A percentile compares a stretch with the other conserved stretches of the same genome.
These are phyloP conservation scores for Ilex paraguariensis DNA, from an alignment of 305 asterid species.

Conservation along the genomic window DNA sequence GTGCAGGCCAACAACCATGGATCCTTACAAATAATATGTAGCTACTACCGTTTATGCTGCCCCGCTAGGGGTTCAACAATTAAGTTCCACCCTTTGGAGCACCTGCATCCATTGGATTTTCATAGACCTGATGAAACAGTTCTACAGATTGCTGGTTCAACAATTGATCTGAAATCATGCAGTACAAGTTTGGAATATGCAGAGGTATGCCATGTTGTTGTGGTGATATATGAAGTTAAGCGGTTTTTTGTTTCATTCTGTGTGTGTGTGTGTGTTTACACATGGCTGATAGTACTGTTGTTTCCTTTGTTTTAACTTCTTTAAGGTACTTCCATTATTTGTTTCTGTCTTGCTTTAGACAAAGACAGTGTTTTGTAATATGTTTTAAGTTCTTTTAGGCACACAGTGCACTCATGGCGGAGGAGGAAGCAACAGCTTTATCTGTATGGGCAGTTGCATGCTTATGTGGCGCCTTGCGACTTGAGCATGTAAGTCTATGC, in stretches of 20 bases:
- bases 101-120: conserved; percentile 86
- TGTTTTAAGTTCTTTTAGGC: conserved; percentile 38
- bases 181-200: conserved; percentile 85
- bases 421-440: conserved; percentile 96
- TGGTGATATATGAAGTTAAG: background rate
- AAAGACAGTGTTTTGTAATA: background rate
- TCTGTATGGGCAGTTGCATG: conserved; percentile 97
- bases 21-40: conserved; percentile 81
- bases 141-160: conserved; percentile 70
- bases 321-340: too few relatives aligned
- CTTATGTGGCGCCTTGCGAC: conserved; percentile 90
- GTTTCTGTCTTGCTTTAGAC: background rate
- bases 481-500: conserved; percentile 74
- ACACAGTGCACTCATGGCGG: conserved; percentile 81
- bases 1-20: conserved; percentile 80
- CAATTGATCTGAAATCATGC: conserved; percentile 83
- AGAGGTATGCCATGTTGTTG: conserved; percentile 48
- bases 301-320: too few relatives aligned
- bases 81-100: conserved; percentile 89
- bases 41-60: conserved; percentile 63
- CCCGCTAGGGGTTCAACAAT: conserved; percentile 77
- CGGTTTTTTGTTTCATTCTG: background rate
- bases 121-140: conserved; percentile 75
- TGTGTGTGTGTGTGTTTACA: background rate
- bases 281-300: too few relatives aligned